Percentiles rank a stretch among this genome's conserved stretches.
Evolutionary conservation across 1,284 basidiomycete genomes (phyloP).

Genomic region (Blastosporella zonata): DNA sequence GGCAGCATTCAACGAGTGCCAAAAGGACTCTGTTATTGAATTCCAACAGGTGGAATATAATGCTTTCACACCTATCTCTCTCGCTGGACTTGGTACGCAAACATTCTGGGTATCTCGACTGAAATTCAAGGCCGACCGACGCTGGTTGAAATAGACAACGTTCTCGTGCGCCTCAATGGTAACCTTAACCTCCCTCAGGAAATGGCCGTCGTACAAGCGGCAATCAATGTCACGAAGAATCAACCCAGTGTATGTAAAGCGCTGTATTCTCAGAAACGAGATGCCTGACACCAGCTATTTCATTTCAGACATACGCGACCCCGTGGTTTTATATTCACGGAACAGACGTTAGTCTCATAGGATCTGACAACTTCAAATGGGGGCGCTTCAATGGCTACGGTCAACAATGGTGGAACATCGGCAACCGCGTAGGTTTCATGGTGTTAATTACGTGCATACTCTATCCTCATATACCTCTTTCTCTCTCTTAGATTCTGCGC

Average conservation of each 20-base stretch:
- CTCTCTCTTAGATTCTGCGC: conserved; percentile 31
- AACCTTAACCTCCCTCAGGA: conserved; percentile 44
- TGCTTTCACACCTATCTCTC: conserved; percentile 34
- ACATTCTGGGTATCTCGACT: conserved; percentile 4
- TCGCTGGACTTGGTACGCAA: conserved; percentile 33
- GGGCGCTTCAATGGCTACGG: conserved; percentile 42
- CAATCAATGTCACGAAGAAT: conserved; percentile 32
- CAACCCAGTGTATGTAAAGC: conserved; percentile 28
- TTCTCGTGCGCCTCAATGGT: conserved; percentile 43
- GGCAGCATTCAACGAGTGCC: conserved; percentile 36
- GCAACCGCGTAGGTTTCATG: conserved; percentile 31
- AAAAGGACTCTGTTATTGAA: conserved; percentile 34
- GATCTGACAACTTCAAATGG: conserved; percentile 34
- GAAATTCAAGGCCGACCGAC: background rate
- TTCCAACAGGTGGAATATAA: conserved; percentile 41
- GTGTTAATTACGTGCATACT: background rate
- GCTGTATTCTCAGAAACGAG: background rate
- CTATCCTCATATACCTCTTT: background rate
- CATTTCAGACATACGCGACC: conserved; percentile 35
- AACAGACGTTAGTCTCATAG: conserved; percentile 34
- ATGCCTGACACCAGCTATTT: background rate
- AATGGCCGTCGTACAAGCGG: conserved; percentile 38
- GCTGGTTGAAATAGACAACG: conserved; percentile 31
- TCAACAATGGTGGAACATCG: conserved; percentile 48
- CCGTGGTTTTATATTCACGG: conserved; percentile 44